Evolutionary conservation across 1,139 yeast genomes (phyloP), one percentile per base, ranked within the genome.

Genomic region (Suhomyces terraborum): DNA sequence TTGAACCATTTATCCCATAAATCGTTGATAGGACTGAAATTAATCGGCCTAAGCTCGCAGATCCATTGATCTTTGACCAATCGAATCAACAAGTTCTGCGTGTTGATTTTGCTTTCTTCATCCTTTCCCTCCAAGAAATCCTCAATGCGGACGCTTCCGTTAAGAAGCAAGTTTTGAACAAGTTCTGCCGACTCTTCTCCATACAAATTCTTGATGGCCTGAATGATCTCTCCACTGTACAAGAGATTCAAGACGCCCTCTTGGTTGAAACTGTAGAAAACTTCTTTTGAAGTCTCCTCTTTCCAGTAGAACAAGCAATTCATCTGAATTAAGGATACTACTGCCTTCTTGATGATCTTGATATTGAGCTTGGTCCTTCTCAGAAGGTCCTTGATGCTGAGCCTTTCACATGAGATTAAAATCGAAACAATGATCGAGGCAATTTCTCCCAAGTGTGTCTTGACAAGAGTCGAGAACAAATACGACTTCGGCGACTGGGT

Each of bases 211-310:
- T 73, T 72, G 30, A 85, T 75, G 41, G 73, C 72, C 32, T 77
- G 64, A 27, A 88, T 71, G 46, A 89, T 81, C 39, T 87, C 87
- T 23, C 96, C 97, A 26, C 91, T 74, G 62, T 88, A 87, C 23
- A 89, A 59, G 40, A 88, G 67, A 40, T 77, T 62, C 51, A 81
- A 69, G 17, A 84, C 66, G 6, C 95, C 95, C 20, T 69, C 73
- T 48, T 82, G 83, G 53, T 84, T 76, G 47, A 82, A 77, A 27
- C 72, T 73, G 58, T 88, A 89, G 51, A 67, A 77, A 1, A 76
- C 72, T 1, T 58, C 53, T 6, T 62, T 55, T 10, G 62, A 50
- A 0, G 64, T 59, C 18, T 74, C 76, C 7, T 74, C 81, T 48
- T 58, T 53, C 73, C 80, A 75, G 52, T 76, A 77, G 18, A 67